Percentiles rank a stretch among this genome's conserved stretches.
These are phyloP conservation scores for Apiospora koreana DNA, from an alignment of 2,329 filamentous ascomycete genomes.

Conservation along the genomic window DNA sequence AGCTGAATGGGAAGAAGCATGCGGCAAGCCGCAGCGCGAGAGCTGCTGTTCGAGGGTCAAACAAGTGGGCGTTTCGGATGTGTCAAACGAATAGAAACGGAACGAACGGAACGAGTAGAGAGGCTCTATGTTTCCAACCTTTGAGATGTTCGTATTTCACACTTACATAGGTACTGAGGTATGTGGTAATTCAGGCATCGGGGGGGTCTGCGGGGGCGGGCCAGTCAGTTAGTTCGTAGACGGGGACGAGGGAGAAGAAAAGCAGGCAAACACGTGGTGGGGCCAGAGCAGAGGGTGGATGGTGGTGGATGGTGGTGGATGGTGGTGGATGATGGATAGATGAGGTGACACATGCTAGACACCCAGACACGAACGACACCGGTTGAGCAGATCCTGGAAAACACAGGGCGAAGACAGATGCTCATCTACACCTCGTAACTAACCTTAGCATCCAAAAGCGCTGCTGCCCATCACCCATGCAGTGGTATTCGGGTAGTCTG, in stretches of 20 bases:
- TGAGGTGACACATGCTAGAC: background rate
- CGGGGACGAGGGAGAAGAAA: background rate
- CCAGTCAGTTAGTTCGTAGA: background rate
- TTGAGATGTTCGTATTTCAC: background rate
- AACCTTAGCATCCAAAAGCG: background rate
- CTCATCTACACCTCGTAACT: no score
- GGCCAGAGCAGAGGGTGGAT: background rate
- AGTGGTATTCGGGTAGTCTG: constrained; percentile 2
- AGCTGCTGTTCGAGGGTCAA: background rate
- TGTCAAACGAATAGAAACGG: background rate
- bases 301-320: no score
- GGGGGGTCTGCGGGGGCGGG: background rate
- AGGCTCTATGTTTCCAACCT: background rate
- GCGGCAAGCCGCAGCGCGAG: background rate
- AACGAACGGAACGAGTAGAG: background rate
- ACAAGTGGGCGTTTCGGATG: background rate
- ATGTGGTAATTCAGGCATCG: background rate
- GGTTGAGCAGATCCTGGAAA: background rate
- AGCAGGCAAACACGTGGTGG: background rate
- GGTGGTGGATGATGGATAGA: background rate
- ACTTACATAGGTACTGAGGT: background rate
- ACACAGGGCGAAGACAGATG: background rate
- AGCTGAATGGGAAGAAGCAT: background rate
- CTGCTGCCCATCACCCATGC: background rate
- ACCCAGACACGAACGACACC: no score